phyloP scores from a whole-genome alignment of 345 rosid species.

The Salix udensis region DNA sequence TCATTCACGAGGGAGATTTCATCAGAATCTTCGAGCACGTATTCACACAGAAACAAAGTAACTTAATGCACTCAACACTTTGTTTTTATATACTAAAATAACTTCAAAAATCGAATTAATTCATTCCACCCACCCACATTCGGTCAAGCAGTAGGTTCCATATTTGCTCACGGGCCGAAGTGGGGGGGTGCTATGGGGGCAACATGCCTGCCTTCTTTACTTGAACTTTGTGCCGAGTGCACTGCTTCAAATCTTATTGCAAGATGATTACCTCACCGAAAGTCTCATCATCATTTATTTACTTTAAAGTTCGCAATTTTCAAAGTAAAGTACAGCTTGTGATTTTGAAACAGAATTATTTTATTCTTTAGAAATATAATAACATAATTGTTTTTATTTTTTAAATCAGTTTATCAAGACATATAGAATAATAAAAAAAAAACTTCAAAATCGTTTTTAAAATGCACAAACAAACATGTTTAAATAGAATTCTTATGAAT shows the following conservation, averaged over 20 bases:
- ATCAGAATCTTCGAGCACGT: neutral
- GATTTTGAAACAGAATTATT: neutral
- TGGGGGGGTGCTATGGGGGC: neutral
- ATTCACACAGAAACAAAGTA: neutral
- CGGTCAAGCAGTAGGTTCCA: neutral
- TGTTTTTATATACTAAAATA: neutral
- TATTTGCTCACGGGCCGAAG: neutral
- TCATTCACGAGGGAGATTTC: neutral
- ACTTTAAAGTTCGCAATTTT: neutral
- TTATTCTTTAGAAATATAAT: too few species aligned
- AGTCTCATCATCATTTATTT: neutral
- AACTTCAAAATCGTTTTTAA: too few species aligned
- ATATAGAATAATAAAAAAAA: too few species aligned
- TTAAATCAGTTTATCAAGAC: too few species aligned
- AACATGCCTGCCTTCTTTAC: neutral
- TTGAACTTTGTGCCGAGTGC: neutral
- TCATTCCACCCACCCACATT: neutral
- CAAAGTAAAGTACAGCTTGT: neutral
- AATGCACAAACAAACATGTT: too few species aligned
- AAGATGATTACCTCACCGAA: constrained; percentile 1
- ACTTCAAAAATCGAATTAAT: neutral
- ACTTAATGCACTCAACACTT: neutral
- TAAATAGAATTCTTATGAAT: too few species aligned
- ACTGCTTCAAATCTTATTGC: neutral
- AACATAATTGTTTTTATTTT: too few species aligned